phyloP scores from a whole-genome alignment of 1,284 basidiomycete genomes.

The Polyporus tsugae region DNA sequence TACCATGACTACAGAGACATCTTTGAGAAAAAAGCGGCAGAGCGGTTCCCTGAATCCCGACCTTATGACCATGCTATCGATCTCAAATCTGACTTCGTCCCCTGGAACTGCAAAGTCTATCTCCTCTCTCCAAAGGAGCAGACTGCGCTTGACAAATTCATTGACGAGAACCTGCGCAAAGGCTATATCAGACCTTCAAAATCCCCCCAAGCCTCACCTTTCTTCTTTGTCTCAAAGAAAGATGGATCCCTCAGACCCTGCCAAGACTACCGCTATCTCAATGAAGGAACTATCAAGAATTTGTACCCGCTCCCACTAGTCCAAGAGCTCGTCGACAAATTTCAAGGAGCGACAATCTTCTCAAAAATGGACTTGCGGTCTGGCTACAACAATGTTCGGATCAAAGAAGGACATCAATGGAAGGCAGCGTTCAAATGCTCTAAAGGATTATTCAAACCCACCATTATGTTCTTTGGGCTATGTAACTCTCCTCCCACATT shows the following conservation, averaged over 20 bases:
- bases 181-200: slow-evolving; percentile 41
- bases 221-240: slow-evolving; percentile 40
- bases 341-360: background rate
- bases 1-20: slow-evolving; percentile 9
- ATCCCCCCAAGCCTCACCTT: slow-evolving; percentile 37
- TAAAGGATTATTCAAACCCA: slow-evolving; percentile 37
- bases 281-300: background rate
- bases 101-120: slow-evolving; percentile 34
- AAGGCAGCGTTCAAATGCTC: slow-evolving; percentile 30
- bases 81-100: slow-evolving; percentile 24
- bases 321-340: too few relatives aligned
- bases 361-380: background rate
- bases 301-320: background rate
- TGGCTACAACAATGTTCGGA: slow-evolving; percentile 14
- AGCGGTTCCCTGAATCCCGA: slow-evolving; percentile 34
- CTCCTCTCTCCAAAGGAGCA: slow-evolving; percentile 35
- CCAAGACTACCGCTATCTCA: slow-evolving; percentile 9
- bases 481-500: slow-evolving; percentile 43
- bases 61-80: slow-evolving; percentile 38
- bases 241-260: slow-evolving; percentile 28
- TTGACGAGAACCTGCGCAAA: slow-evolving; percentile 39
- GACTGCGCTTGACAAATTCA: slow-evolving; percentile 31
- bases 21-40: slow-evolving; percentile 35
- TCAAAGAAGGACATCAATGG: slow-evolving; percentile 26
- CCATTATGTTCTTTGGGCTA: slow-evolving; percentile 44